Percentiles rank a stretch among this genome's conserved stretches.
Conservation (phyloP, 805 yeast species). For the Pichia exigua region DNA sequence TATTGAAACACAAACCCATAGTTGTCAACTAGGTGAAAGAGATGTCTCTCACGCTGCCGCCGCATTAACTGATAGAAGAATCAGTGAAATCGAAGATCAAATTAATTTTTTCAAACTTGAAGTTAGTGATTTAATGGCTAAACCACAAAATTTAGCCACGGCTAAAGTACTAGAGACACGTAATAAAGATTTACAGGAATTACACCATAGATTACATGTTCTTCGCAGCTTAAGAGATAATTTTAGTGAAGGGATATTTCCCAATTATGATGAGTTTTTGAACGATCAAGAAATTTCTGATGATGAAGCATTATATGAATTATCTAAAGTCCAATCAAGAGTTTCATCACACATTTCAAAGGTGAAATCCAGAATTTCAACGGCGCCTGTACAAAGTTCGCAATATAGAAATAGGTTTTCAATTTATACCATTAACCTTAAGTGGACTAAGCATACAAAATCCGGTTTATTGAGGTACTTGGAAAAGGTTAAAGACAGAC, state of each 20-base stretch:
- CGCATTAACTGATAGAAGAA: conserved; percentile 34
- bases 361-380: conserved; percentile 13
- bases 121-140: conserved; percentile 15
- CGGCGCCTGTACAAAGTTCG: conserved; percentile 27
- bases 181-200: conserved; percentile 21
- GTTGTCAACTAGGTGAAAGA: conserved; percentile 49
- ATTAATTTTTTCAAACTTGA: conserved; percentile 25
- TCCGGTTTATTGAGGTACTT: conserved; percentile 55
- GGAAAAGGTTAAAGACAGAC: conserved; percentile 22
- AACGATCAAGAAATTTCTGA: conserved; percentile 18
- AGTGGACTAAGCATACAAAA: conserved; percentile 68
- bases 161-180: conserved; percentile 18
- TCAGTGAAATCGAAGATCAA: conserved; percentile 32
- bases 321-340: conserved; percentile 13
- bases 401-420: conserved; percentile 55
- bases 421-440: conserved; percentile 63
- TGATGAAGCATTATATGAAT: conserved; percentile 13
- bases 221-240: conserved; percentile 18
- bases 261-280: conserved; percentile 20
- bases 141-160: conserved; percentile 6
- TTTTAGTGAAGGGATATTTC: conserved; percentile 22
- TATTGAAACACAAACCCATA: conserved; percentile 50
- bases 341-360: conserved; percentile 15
- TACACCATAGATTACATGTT: conserved; percentile 25
- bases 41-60: conserved; percentile 52